These are phyloP conservation scores for Aspergillaceae sp. DNA, from an alignment of 2,329 filamentous ascomycete genomes.

Conservation along the genomic window DNA sequence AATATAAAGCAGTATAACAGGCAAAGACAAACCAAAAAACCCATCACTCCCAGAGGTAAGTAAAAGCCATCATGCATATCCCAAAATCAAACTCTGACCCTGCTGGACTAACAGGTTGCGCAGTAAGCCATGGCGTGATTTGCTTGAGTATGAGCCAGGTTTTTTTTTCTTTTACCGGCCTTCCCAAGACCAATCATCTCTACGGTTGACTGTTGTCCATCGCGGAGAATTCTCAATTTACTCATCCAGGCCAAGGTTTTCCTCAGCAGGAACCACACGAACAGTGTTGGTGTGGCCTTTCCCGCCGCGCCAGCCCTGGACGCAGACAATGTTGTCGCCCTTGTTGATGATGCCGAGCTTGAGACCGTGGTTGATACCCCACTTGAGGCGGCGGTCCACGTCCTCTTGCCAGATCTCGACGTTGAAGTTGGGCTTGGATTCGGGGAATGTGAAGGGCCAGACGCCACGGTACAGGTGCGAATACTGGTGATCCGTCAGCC, in stretches of 20 bases:
- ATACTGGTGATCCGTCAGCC: constrained; percentile 45
- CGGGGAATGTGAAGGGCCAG: constrained; percentile 91
- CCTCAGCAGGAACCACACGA: constrained; percentile 43
- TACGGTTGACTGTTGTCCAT: no score
- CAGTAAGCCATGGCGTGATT: neutral
- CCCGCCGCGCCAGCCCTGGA: constrained; percentile 60
- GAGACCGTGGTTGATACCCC: constrained; percentile 82
- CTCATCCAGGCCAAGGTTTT: constrained; percentile 33
- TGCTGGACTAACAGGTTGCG: neutral
- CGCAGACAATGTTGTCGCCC: constrained; percentile 61
- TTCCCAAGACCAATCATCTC: no score
- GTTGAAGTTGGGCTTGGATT: constrained; percentile 89
- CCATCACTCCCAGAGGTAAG: neutral
- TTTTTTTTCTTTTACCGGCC: neutral
- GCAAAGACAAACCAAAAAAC: neutral
- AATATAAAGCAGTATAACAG: neutral
- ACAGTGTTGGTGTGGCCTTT: constrained; percentile 61
- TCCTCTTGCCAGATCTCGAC: constrained; percentile 97
- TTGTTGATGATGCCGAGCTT: constrained; percentile 72
- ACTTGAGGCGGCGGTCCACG: constrained; percentile 94
- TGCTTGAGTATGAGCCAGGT: neutral
- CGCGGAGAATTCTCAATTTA: constrained; percentile 13
- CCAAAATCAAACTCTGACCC: neutral
- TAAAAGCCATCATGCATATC: neutral
- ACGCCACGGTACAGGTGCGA: constrained; percentile 95